phyloP scores from a whole-genome alignment of 1,284 basidiomycete species.

The Trichosporon ovoides region DNA sequence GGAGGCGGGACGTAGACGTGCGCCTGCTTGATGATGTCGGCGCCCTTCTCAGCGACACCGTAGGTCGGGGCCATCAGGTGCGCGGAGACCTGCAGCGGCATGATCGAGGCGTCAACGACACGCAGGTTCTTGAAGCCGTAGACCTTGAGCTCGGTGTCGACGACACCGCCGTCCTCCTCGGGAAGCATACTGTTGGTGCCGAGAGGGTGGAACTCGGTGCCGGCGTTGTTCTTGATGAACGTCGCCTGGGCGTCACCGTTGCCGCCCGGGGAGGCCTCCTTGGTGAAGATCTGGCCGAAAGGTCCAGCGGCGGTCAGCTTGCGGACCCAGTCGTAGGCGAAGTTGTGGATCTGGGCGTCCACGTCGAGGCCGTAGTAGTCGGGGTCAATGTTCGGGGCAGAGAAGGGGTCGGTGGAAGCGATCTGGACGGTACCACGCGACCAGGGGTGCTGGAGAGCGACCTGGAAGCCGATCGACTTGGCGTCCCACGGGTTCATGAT shows the following conservation, averaged over 20 bases:
- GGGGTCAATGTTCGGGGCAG: conserved; percentile 59
- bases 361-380: conserved; percentile 53
- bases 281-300: conserved; percentile 28
- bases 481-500: conserved; percentile 41
- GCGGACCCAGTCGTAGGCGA: conserved; percentile 36
- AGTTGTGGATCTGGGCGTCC: conserved; percentile 39
- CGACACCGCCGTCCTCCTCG: conserved; percentile 58
- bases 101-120: conserved; percentile 51
- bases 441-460: conserved; percentile 48
- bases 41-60: conserved; percentile 64
- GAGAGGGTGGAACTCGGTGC: conserved; percentile 56
- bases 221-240: conserved; percentile 36
- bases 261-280: conserved; percentile 28
- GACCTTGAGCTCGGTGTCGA: conserved; percentile 59
- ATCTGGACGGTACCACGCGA: conserved; percentile 52
- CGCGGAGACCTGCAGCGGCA: conserved; percentile 49
- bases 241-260: conserved; percentile 33
- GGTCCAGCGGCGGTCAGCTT: conserved; percentile 35
- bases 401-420: conserved; percentile 56
- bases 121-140: conserved; percentile 58
- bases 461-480: conserved; percentile 28
- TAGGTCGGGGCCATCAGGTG: conserved; percentile 55
- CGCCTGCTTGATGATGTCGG: conserved; percentile 56
- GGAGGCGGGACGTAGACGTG: conserved; percentile 1
- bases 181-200: conserved; percentile 65